Conservation (phyloP, 1,284 basidiomycete genomes). For the Pseudozyma thailandica region DNA sequence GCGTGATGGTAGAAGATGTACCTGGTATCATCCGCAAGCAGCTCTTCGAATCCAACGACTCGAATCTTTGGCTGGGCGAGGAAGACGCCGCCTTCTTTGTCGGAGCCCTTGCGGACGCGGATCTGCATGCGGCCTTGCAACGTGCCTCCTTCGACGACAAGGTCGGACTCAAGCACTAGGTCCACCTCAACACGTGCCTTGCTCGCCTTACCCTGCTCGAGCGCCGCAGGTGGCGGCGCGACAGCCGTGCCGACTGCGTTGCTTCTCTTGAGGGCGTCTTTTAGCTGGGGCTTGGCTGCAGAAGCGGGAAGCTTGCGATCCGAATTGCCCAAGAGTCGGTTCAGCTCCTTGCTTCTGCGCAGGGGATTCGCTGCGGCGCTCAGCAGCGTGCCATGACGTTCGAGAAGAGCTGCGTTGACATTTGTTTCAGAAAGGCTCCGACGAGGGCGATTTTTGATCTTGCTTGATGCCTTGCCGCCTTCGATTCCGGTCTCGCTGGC, state of each 20-base stretch:
- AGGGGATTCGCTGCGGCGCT: slow-evolving; percentile 53
- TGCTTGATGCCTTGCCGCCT: slow-evolving; percentile 4
- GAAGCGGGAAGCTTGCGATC: slow-evolving; percentile 44
- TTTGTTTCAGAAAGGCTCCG: slow-evolving; percentile 37
- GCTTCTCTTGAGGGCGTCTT: slow-evolving; percentile 23
- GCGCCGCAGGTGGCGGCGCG: slow-evolving; percentile 35
- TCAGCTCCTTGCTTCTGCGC: slow-evolving; percentile 56
- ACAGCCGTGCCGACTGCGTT: slow-evolving; percentile 25
- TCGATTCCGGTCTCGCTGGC: not conserved
- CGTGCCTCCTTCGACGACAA: slow-evolving; percentile 82
- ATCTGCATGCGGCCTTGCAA: slow-evolving; percentile 81
- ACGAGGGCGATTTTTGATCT: slow-evolving; percentile 31
- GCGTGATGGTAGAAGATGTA: slow-evolving; percentile 88
- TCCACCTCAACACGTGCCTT: slow-evolving; percentile 85
- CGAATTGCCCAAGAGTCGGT: slow-evolving; percentile 53
- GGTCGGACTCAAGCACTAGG: slow-evolving; percentile 79
- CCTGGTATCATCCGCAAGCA: slow-evolving; percentile 75
- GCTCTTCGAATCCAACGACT: slow-evolving; percentile 85
- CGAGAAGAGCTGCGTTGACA: slow-evolving; percentile 33
- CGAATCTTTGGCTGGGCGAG: slow-evolving; percentile 84
- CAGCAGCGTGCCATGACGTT: slow-evolving; percentile 56
- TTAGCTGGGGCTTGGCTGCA: slow-evolving; percentile 18
- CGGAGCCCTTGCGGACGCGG: slow-evolving; percentile 74
- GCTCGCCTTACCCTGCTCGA: slow-evolving; percentile 58
- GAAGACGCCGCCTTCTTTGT: slow-evolving; percentile 72